A percentile compares a stretch with the other conserved stretches of the same genome.
Conservation (phyloP, 768 basidiomycete genomes). For the Amyloporia xantha region DNA sequence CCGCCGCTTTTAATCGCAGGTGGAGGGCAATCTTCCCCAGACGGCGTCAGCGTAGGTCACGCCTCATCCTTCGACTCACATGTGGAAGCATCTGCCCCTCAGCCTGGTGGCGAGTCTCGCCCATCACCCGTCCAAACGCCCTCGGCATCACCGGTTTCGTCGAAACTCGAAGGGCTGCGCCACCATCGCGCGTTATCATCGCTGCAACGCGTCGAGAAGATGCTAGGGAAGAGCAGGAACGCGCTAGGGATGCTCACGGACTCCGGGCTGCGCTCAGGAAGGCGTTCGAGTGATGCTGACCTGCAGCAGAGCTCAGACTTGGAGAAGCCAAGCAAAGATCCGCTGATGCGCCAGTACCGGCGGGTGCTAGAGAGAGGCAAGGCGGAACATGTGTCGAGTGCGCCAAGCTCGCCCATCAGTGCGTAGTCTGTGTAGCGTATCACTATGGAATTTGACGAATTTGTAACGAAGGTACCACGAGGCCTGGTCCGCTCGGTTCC, state of each 20-base stretch:
- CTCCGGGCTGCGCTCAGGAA: constrained; percentile 4
- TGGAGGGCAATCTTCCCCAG: constrained; percentile 4
- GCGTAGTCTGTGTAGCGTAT: background rate
- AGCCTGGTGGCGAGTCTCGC: background rate
- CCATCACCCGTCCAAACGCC: background rate
- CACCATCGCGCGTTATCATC: constrained; percentile 21
- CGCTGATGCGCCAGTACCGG: constrained; percentile 4
- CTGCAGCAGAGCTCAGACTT: constrained; percentile 4
- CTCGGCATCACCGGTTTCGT: constrained; percentile 2
- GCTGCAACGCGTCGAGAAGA: constrained; percentile 28
- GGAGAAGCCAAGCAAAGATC: background rate
- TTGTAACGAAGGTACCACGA: background rate
- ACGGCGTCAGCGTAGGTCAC: background rate
- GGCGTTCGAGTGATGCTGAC: constrained; percentile 17
- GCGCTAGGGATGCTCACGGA: constrained; percentile 25
- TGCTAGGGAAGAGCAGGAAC: constrained; percentile 26
- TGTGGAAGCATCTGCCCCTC: background rate
- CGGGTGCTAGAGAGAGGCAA: constrained; percentile 9
- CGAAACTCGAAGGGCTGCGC: background rate
- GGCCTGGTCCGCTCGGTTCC: background rate
- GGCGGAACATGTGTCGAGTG: constrained; percentile 7
- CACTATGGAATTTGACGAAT: background rate
- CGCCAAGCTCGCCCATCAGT: constrained; percentile 15
- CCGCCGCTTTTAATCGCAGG: constrained; percentile 1
- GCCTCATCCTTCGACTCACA: background rate